Evolutionary conservation across 805 yeast species (phyloP).

Genomic region (Candida xiaguanensis): DNA sequence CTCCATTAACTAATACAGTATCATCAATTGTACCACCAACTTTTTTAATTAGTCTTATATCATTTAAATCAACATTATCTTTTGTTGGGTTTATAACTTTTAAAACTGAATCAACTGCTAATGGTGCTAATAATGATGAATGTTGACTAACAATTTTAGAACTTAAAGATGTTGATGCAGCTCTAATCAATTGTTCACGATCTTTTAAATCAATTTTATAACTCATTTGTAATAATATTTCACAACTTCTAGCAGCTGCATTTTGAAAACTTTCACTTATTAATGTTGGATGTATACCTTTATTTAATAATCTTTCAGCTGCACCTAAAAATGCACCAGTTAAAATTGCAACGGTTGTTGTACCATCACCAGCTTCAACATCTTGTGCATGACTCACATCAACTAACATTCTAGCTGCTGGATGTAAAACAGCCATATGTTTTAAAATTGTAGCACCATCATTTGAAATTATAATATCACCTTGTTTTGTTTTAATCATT

Average conservation of each 20-base stretch:
- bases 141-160: constrained; percentile 96
- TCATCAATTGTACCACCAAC: constrained; percentile 98
- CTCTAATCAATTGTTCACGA: constrained; percentile 78
- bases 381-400: constrained; percentile 98
- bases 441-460: constrained; percentile 97
- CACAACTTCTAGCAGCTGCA: constrained; percentile 81
- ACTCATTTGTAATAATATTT: constrained; percentile 81
- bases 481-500: constrained; percentile 92
- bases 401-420: constrained; percentile 96
- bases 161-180: constrained; percentile 90
- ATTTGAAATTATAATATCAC: constrained; percentile 91
- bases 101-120: constrained; percentile 91
- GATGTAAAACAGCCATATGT: constrained; percentile 98
- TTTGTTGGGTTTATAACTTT: constrained; percentile 62
- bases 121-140: constrained; percentile 80
- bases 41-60: constrained; percentile 86
- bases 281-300: constrained; percentile 93
- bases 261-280: constrained; percentile 91
- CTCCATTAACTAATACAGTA: constrained; percentile 89
- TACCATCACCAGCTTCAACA: constrained; percentile 99
- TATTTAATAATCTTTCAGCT: constrained; percentile 82
- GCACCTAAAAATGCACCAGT: constrained; percentile 95
- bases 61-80: constrained; percentile 75
- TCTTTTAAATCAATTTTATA: constrained; percentile 75
- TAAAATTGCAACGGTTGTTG: constrained; percentile 93